These are phyloP conservation scores for Candida glucosophila DNA, from an alignment of 1,139 yeast genomes.

Conservation along the genomic window DNA sequence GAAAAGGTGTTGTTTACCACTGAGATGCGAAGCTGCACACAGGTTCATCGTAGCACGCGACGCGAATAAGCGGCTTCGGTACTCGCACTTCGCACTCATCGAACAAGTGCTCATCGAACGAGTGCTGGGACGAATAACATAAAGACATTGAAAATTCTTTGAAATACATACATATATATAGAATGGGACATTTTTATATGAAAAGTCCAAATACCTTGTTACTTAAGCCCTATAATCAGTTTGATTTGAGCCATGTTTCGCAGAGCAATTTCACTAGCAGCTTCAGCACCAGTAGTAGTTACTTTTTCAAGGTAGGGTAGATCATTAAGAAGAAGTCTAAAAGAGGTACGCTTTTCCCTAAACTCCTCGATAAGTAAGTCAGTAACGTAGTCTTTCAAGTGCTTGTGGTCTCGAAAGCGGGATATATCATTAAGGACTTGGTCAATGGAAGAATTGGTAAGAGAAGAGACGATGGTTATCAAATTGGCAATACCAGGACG, in stretches of 20 bases:
- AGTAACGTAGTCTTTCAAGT: slow-evolving; percentile 62
- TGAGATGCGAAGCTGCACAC: too few species aligned
- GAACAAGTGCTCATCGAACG: too few species aligned
- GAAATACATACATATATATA: too few species aligned
- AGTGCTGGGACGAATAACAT: too few species aligned
- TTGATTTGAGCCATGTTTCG: slow-evolving; percentile 50
- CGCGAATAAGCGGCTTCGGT: too few species aligned
- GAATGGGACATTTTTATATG: too few species aligned
- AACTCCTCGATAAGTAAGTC: slow-evolving; percentile 57
- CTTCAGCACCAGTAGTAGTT: slow-evolving; percentile 47
- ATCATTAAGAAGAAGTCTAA: slow-evolving; percentile 46
- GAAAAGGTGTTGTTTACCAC: too few species aligned
- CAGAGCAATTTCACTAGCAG: slow-evolving; percentile 59
- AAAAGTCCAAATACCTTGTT: slow-evolving; percentile 2
- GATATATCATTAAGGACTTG: slow-evolving; percentile 38
- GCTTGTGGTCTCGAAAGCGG: slow-evolving; percentile 46
- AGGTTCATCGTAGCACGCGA: too few species aligned
- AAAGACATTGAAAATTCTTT: too few species aligned
- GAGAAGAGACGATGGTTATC: slow-evolving; percentile 66
- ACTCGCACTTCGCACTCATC: too few species aligned
- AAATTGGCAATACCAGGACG: slow-evolving; percentile 89
- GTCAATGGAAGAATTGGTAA: slow-evolving; percentile 36
- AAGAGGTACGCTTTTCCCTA: slow-evolving; percentile 46
- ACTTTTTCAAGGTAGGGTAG: slow-evolving; percentile 44
- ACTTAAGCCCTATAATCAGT: slow-evolving; percentile 50